Conservation (phyloP, 371 early-diverging fungal genomes). For the Rhizopus sp. region DNA sequence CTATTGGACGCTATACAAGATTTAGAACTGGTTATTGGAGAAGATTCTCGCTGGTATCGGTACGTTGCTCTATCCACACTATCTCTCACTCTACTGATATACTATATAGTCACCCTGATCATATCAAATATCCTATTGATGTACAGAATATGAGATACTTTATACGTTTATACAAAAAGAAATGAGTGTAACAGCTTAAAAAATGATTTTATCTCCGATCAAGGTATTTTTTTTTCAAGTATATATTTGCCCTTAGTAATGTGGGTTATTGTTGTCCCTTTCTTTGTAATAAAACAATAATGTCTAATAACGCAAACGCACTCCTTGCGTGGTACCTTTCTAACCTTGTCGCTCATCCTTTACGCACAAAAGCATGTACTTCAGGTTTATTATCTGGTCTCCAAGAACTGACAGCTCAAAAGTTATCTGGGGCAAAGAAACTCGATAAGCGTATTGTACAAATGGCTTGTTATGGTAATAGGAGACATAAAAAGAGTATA, state of each 20-base stretch:
- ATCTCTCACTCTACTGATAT: neutral
- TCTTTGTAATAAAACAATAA: neutral
- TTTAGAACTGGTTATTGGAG: slow-evolving; percentile 64
- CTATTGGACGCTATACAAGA: slow-evolving; percentile 81
- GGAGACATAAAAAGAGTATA: neutral
- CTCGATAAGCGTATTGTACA: slow-evolving; percentile 72
- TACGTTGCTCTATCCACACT: slow-evolving; percentile 24
- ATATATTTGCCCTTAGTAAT: no score
- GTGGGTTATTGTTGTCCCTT: neutral
- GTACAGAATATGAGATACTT: slow-evolving; percentile 92
- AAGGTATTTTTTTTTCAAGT: neutral
- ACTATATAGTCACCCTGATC: slow-evolving; percentile 51
- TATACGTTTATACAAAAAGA: slow-evolving; percentile 74
- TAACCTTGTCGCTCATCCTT: slow-evolving; percentile 64
- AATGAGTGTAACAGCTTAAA: slow-evolving; percentile 15
- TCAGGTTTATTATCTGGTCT: slow-evolving; percentile 72
- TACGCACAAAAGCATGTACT: slow-evolving; percentile 82
- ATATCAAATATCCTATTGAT: slow-evolving; percentile 74
- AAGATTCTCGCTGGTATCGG: slow-evolving; percentile 87
- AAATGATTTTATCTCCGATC: neutral
- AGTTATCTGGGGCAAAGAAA: slow-evolving; percentile 61
- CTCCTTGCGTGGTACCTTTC: slow-evolving; percentile 67
- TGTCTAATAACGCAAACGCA: slow-evolving; percentile 14
- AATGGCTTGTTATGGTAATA: slow-evolving; percentile 80
- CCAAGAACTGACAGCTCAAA: slow-evolving; percentile 79